Conservation (phyloP, 2,329 filamentous ascomycete species). For the Oidium heveae region DNA sequence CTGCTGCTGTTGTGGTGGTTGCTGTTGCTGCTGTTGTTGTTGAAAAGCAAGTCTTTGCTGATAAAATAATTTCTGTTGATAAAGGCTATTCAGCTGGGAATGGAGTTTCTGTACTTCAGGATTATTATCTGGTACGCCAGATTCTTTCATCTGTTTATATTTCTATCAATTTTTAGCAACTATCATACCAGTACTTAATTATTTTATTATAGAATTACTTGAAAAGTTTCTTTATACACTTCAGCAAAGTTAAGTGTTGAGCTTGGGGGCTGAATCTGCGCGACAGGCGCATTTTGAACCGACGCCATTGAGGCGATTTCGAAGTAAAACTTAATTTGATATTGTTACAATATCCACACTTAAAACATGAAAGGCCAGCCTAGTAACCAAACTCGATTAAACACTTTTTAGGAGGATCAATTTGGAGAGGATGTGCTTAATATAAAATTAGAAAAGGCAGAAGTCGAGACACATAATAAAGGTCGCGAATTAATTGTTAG, state of each 20-base stretch:
- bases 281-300: conserved; percentile 44
- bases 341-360: too few species aligned
- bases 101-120: conserved; percentile 71
- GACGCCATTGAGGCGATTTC: conserved; percentile 37
- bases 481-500: too few species aligned
- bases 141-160: conserved; percentile 69
- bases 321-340: conserved; percentile 8
- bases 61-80: conserved; percentile 25
- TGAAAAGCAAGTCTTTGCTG: conserved; percentile 26
- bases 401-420: too few species aligned
- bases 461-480: too few species aligned
- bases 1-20: conserved; percentile 9
- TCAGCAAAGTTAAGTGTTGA: conserved; percentile 39
- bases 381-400: too few species aligned
- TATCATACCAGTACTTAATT: neutral
- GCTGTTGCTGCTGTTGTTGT: conserved; percentile 20
- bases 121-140: conserved; percentile 56
- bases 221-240: conserved; percentile 49
- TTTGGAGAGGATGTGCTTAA: too few species aligned
- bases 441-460: too few species aligned
- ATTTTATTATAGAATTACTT: conserved; percentile 23
- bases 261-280: conserved; percentile 31
- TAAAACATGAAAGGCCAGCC: too few species aligned
- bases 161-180: conserved; percentile 30
- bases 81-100: conserved; percentile 47